Evolutionary conservation across 495 filamentous ascomycete genomes (phyloP), one percentile per base, ranked within the genome.

Genomic region (Chlorociboria aeruginascens): DNA sequence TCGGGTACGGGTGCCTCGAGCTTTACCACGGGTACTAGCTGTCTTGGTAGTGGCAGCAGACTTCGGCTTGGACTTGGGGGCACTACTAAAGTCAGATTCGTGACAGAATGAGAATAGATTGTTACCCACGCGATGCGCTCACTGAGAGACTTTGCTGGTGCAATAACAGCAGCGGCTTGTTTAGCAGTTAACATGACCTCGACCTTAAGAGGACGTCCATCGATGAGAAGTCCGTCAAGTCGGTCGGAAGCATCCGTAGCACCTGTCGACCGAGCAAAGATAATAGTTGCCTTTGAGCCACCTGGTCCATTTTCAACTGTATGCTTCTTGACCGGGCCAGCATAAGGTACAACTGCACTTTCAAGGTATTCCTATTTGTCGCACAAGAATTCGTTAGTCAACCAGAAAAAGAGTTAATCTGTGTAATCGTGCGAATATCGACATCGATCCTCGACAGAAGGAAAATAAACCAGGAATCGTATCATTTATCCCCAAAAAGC

Each of bases 161-260:
- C 72, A 39, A 80, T 77, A 10, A 73, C 61, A 31, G 81, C 79
- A 31, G 81, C 79, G 13, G 78, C 83, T 46, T 81, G 77, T 7
- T 78, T 78, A 12, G 83, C 82, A 61, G 86, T 81, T 49, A 92
- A 76, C 42, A 98, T 75, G 42, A 97, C 79, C 62, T 98, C 92
- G 51, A 98, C 88, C 80, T 89, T 95, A 74, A 98, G 89, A 7
- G 89, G 86, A 43, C 81, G 78, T 50, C 80, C 79, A 64, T 98
- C 92, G 45, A 98, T 86, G 13, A 86, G 75, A 45, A 95, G 75
- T 47, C 86, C 86, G 57, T 96, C 92, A 48, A 90, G 71, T n/a
- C 77, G 72, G 56, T 79, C 74, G 46, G 82, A 79, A 28, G 93
- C 92, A 64, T 88, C 85, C 56, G 73, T 76, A 43, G 88, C 93